Evolutionary conservation across 345 rosid genomes (phyloP).

Genomic region (Aquilaria sinensis): DNA sequence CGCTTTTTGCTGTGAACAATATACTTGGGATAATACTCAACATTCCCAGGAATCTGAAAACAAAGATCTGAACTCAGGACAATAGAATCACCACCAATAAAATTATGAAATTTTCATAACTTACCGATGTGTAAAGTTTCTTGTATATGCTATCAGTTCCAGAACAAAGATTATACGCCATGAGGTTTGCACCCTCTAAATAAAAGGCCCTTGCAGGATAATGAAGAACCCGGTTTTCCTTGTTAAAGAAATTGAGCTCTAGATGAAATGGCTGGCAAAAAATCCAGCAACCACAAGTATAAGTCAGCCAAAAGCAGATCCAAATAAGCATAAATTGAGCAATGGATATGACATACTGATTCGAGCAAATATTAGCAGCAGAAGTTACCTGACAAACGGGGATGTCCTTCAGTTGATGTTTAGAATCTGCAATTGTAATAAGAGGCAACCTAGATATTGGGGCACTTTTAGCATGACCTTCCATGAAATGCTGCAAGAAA

Average conservation of each 20-base stretch:
- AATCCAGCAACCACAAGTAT: constrained; percentile 27
- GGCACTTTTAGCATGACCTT: constrained; percentile 90
- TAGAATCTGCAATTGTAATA: constrained; percentile 58
- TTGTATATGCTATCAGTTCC: constrained; percentile 73
- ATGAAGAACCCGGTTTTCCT: constrained; percentile 90
- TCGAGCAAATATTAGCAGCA: constrained; percentile 13
- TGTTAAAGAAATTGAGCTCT: constrained; percentile 96
- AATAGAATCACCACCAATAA: not conserved
- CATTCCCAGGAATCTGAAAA: constrained; percentile 78
- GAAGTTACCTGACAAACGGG: constrained; percentile 79
- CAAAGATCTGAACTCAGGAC: constrained; percentile 13
- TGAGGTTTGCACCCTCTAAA: constrained; percentile 74
- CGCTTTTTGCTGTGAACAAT: constrained; percentile 68
- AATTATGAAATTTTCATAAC: constrained; percentile 11
- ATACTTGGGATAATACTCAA: constrained; percentile 68
- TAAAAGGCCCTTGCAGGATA: constrained; percentile 92
- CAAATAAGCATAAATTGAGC: constrained; percentile 23
- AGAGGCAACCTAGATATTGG: constrained; percentile 96
- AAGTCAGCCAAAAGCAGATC: constrained; percentile 12
- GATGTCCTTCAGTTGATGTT: constrained; percentile 71
- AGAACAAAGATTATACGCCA: constrained; percentile 87
- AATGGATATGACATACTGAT: constrained; percentile 9
- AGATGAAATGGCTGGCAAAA: constrained; percentile 82
- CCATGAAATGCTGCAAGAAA: constrained; percentile 86
- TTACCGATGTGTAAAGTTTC: constrained; percentile 86